Conservation (phyloP, 1,139 yeast species). For the Saccharomyces uvarum region DNA sequence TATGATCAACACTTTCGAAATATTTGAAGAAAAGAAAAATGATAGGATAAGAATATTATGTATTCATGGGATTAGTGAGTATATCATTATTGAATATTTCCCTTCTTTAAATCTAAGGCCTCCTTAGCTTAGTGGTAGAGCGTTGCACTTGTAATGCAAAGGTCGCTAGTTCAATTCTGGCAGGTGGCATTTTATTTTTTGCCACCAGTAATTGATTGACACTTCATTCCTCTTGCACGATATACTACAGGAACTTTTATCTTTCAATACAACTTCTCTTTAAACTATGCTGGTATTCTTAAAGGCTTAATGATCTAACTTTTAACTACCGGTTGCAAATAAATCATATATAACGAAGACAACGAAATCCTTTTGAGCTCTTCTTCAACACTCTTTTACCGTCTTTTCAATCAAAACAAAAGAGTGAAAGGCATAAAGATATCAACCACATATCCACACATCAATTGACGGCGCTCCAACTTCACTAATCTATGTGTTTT, state of each 20-base stretch:
- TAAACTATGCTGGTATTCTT: too few relatives aligned
- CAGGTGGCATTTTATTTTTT: constrained; percentile 53
- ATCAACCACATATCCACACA: neutral
- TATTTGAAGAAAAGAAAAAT: too few relatives aligned
- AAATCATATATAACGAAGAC: neutral
- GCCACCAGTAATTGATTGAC: too few relatives aligned
- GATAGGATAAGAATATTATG: too few relatives aligned
- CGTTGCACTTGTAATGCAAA: constrained; percentile 94
- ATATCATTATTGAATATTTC: too few relatives aligned
- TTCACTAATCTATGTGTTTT: neutral
- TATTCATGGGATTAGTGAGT: too few relatives aligned
- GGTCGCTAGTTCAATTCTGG: constrained; percentile 95
- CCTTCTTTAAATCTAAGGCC: constrained; percentile 35
- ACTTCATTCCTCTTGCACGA: too few relatives aligned
- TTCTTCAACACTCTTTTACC: neutral
- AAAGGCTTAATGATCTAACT: constrained; percentile 2
- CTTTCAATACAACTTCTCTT: neutral
- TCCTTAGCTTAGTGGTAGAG: constrained; percentile 90
- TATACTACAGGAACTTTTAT: too few relatives aligned
- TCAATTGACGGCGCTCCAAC: neutral
- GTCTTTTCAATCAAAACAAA: neutral
- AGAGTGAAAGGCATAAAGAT: neutral
- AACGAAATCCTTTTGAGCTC: neutral
- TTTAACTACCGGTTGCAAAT: neutral
- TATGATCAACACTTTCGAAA: too few relatives aligned